A percentile compares a stretch with the other conserved stretches of the same genome.
Evolutionary conservation across 805 yeast genomes (phyloP).

Genomic region (Pichia gijzeniarum): DNA sequence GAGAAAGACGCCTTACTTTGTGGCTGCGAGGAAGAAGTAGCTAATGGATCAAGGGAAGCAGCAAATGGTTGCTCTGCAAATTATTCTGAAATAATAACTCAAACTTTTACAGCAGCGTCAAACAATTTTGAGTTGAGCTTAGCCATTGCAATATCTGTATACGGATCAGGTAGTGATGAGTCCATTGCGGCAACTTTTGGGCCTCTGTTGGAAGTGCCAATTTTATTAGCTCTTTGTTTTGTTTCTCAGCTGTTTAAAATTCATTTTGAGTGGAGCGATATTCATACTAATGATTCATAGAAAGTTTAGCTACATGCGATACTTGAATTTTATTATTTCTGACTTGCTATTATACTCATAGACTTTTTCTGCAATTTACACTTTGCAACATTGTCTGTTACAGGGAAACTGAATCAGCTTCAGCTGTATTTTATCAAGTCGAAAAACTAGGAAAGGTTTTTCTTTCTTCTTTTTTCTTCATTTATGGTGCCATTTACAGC

Average conservation of each 20-base stretch:
- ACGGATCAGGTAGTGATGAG: slow-evolving; percentile 46
- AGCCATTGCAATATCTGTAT: slow-evolving; percentile 46
- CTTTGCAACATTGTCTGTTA: too few relatives aligned
- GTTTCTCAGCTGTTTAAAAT: slow-evolving; percentile 31
- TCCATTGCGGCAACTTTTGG: slow-evolving; percentile 57
- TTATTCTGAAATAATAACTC: slow-evolving; percentile 40
- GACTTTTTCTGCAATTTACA: too few relatives aligned
- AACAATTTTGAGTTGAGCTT: slow-evolving; percentile 53
- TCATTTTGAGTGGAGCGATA: slow-evolving; percentile 28
- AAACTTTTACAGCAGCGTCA: slow-evolving; percentile 51
- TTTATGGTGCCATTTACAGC: too few relatives aligned
- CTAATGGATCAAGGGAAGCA: slow-evolving; percentile 21
- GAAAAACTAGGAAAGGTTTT: too few relatives aligned
- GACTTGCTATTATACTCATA: too few relatives aligned
- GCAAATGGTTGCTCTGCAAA: slow-evolving; percentile 31
- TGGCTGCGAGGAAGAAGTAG: slow-evolving; percentile 34
- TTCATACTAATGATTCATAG: not conserved
- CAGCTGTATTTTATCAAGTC: too few relatives aligned
- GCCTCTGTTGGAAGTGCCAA: slow-evolving; percentile 53
- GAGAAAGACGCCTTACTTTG: slow-evolving; percentile 22
- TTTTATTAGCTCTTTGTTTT: slow-evolving; percentile 34
- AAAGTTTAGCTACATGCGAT: too few relatives aligned
- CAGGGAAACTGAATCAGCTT: too few relatives aligned
- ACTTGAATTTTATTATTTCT: too few relatives aligned
- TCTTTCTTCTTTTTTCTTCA: too few relatives aligned